Evolutionary conservation across 805 yeast genomes (phyloP), one percentile per base, ranked within the genome.

Genomic region (Yarrowia osloensis): DNA sequence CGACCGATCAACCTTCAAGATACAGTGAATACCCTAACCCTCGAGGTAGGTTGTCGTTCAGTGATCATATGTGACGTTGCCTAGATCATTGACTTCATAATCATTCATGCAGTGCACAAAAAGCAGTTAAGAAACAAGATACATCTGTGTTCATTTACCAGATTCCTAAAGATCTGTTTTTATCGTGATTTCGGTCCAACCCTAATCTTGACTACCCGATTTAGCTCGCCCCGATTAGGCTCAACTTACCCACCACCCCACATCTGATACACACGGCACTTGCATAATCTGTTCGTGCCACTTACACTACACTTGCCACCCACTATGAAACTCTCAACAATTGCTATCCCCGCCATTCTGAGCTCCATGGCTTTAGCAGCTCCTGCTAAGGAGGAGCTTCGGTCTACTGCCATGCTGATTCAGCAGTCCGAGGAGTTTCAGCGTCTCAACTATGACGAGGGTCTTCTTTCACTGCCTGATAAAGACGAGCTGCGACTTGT

Each of bases 401-500:
- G 33, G 13, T 21, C 66, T n/a, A 33, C 17, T 39, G 54, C 52
- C n/a, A 44, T 61, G 54, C 52, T 61, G 24, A 61, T 44, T 29
- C 66, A 61, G 66, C 54, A 44, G 40, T 61, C 66, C 4, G 66
- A 61, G 17, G 66, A 61, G 66, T 61, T 31, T 35, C 42, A 44
- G 31, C 54, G 54, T 12, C 54, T 46, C 67, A 50, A 63, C 59
- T 47, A 63, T n/a, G 59, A 63, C 39, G 67, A 63, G 24, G 57
- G 67, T 15, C 44, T 47, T n/a, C 67, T 63, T 29, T 19, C 47
- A 15, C 46, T 49, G 49, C 67, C 59, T 7, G 59, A 63, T n/a
- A 12, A 39, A 37, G 59, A 63, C 21, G 67, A 63, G 17, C 8
- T 55, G 67, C 61, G 72, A 39, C 50, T 70, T 28, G 49, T 70